Evolutionary conservation across 352 stramenopile genomes (phyloP).

Genomic region (Thalassiosira pacifica): DNA sequence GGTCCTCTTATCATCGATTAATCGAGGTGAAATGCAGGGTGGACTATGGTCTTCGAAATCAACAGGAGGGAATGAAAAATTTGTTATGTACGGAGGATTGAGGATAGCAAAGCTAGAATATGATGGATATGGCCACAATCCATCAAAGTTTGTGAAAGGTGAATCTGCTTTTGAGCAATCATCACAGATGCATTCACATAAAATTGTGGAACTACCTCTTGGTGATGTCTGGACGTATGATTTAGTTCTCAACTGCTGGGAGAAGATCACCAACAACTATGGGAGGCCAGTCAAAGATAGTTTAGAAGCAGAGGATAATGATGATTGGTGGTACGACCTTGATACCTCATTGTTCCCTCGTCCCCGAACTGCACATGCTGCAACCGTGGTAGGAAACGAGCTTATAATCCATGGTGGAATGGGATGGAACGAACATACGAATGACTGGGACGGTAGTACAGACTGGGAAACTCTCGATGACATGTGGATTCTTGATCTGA

Average conservation of each 20-base stretch:
- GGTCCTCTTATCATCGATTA: conserved; percentile 54
- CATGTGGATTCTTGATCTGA: conserved; percentile 74
- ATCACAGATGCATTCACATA: conserved; percentile 32
- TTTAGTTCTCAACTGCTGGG: conserved; percentile 53
- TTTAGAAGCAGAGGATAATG: neutral
- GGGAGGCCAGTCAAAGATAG: conserved; percentile 19
- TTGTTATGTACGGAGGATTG: conserved; percentile 71
- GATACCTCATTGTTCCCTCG: conserved; percentile 49
- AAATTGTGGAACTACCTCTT: conserved; percentile 60
- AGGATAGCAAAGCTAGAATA: conserved; percentile 47
- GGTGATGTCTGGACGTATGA: conserved; percentile 74
- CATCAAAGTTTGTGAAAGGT: conserved; percentile 56
- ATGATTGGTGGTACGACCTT: conserved; percentile 26
- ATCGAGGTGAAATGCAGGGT: conserved; percentile 68
- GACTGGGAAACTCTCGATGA: conserved; percentile 66
- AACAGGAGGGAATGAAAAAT: conserved; percentile 32
- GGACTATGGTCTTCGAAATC: conserved; percentile 47
- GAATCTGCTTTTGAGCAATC: conserved; percentile 21
- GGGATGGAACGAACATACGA: conserved; percentile 33
- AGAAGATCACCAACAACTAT: conserved; percentile 61
- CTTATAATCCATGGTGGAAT: conserved; percentile 73
- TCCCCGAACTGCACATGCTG: conserved; percentile 66
- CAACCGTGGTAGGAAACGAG: conserved; percentile 67
- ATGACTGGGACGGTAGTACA: conserved; percentile 62
- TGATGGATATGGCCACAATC: conserved; percentile 25